Base-by-base conservation (phyloP, 2,329 filamentous ascomycete genomes). In the Trichoderma aggressivum region DNA sequence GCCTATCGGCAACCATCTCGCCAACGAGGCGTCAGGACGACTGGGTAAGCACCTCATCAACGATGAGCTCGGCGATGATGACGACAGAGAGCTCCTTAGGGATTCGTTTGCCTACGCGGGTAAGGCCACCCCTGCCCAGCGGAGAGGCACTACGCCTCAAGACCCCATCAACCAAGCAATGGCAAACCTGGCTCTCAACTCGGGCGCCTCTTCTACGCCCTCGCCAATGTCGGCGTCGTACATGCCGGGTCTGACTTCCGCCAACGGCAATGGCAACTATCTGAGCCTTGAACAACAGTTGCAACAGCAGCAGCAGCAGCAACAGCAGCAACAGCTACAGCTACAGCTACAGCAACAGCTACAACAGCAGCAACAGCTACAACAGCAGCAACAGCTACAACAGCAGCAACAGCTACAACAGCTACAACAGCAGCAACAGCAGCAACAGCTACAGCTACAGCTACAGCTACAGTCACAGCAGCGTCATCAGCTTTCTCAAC, bases 101-200 rank as follows among this genome's bases (percentile, higher is more conserved):
- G 90, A 94, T 69, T 89, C 91, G 0, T 85, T 92, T 56, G 90
- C 88, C 10, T 94, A 90, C 77, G 93, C 92, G 11, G 91, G 94
- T 76, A 93, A 77, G 39, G 79, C 77, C 30, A 74, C 75, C 26
- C 76, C 74, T 10, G 74, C 76, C 26, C 85, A 87, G 75, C 90
- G 93, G 68, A 89, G 90, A 74, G 88, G 89, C 50, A 94, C 91
- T 1, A 92, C 90, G 68, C 90, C 92, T 30, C 89, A 92, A 72
- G 83, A 94, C 50, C 91, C 92, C 8, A 87, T 92, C 30, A 84
- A 86, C 73, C 90, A 89, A n/a, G 56, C 56, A 39, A 91, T 97
- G 83, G 86, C 86, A 43, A 87, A 85, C 61, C 83, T 97, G 67
- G 92, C 92, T 10, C 82, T 97, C 70, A 91, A 91, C 76, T 93